A percentile compares a stretch with the other conserved stretches of the same genome.
Evolutionary conservation across 2,329 filamentous ascomycete genomes (phyloP).

Genomic region (Sclerotinia nivalis): DNA sequence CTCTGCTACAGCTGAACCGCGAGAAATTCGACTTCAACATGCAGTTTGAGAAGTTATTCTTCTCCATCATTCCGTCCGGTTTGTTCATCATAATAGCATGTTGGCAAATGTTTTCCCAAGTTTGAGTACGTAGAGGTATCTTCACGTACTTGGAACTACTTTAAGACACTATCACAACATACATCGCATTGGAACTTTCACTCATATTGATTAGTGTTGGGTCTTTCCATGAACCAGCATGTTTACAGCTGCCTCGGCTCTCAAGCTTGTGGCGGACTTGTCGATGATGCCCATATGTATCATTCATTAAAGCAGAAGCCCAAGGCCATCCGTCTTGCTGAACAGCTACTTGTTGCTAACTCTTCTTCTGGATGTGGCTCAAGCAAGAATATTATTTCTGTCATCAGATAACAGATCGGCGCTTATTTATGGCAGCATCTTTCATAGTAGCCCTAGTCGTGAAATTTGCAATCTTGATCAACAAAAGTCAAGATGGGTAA

Average conservation of each 20-base stretch:
- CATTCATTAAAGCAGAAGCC: conserved; percentile 27
- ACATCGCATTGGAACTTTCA: conserved; percentile 8
- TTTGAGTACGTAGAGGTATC: not conserved
- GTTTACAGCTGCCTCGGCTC: conserved; percentile 31
- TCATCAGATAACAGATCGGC: conserved; percentile 12
- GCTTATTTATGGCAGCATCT: conserved; percentile 30
- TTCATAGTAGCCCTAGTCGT: conserved; percentile 22
- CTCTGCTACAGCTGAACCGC: conserved; percentile 40
- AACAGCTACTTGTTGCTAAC: conserved; percentile 27
- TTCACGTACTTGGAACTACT: conserved; percentile 27
- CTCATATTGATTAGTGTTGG: not conserved
- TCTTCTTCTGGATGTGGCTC: conserved; percentile 25
- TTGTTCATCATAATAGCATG: conserved; percentile 39
- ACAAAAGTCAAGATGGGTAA: conserved; percentile 26
- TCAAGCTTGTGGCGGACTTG: not conserved
- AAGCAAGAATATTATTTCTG: conserved; percentile 27
- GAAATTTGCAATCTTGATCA: conserved; percentile 26
- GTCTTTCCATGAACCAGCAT: conserved; percentile 28
- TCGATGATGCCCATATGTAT: conserved; percentile 11
- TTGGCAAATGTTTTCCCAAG: conserved; percentile 39
- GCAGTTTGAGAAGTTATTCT: conserved; percentile 42
- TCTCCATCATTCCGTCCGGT: conserved; percentile 39
- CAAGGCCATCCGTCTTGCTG: conserved; percentile 27
- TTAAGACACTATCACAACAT: conserved; percentile 24
- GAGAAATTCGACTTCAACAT: conserved; percentile 40